These are phyloP conservation scores for Candida montana DNA, from an alignment of 805 yeast species.

Conservation along the genomic window DNA sequence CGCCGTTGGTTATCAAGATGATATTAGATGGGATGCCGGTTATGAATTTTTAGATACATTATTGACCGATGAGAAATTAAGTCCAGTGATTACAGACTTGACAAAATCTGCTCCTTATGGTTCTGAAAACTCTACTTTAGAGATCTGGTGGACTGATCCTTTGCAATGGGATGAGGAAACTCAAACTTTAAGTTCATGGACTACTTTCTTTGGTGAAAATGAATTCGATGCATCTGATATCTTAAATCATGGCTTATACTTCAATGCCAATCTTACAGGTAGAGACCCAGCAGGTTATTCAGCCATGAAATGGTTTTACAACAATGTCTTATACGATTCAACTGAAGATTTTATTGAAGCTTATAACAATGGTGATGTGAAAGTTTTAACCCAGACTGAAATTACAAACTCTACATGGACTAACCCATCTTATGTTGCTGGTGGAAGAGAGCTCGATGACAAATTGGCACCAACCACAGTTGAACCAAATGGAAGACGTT, in stretches of 20 bases:
- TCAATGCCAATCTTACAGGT: slow-evolving; percentile 21
- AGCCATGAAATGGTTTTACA: slow-evolving; percentile 21
- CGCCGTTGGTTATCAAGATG: slow-evolving; percentile 19
- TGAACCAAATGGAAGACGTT: slow-evolving; percentile 27
- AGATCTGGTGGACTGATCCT: slow-evolving; percentile 24
- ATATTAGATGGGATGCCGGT: slow-evolving; percentile 11
- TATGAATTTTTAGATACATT: slow-evolving; percentile 9
- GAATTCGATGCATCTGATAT: slow-evolving; percentile 22
- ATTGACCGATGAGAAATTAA: slow-evolving; percentile 7
- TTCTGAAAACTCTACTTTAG: slow-evolving; percentile 18
- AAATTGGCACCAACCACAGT: slow-evolving; percentile 20
- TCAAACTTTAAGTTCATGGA: slow-evolving; percentile 14
- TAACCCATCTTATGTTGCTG: slow-evolving; percentile 14
- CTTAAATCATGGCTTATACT: slow-evolving; percentile 20
- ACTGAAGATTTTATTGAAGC: slow-evolving; percentile 23
- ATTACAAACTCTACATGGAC: slow-evolving; percentile 5
- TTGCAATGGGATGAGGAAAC: slow-evolving; percentile 17
- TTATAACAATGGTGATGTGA: slow-evolving; percentile 17
- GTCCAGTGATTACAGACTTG: slow-evolving; percentile 16
- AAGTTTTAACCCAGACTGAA: slow-evolving; percentile 14
- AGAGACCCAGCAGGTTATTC: slow-evolving; percentile 15
- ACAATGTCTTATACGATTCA: slow-evolving; percentile 19
- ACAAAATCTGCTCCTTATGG: slow-evolving; percentile 17
- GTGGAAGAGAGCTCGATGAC: slow-evolving; percentile 21
- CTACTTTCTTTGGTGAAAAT: slow-evolving; percentile 18